These are phyloP conservation scores for Simmondsia chinensis DNA, from an alignment of 148 eudicot genomes.

Conservation along the genomic window DNA sequence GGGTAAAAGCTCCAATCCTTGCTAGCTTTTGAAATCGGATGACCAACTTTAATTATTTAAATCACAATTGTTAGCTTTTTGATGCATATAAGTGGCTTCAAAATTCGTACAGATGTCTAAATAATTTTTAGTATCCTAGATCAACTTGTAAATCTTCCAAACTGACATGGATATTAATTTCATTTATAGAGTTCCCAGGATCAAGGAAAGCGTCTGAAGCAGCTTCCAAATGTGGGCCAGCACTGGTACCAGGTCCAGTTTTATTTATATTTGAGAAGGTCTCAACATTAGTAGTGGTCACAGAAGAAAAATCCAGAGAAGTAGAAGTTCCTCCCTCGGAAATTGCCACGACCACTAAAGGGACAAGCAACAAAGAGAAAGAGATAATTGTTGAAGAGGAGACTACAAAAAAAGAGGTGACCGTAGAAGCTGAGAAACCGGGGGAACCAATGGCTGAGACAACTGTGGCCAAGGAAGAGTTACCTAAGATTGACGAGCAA, in stretches of 20 bases:
- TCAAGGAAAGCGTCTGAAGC: conserved; percentile 41
- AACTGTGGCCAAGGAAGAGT: too few species aligned
- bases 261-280: conserved; percentile 53
- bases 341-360: conserved; percentile 14
- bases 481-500: too few species aligned
- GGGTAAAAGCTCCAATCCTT: too few species aligned
- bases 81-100: too few species aligned
- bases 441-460: not conserved
- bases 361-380: conserved; percentile 8
- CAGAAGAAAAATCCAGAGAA: conserved; percentile 32
- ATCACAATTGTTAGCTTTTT: too few species aligned
- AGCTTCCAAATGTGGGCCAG: conserved; percentile 35
- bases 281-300: conserved; percentile 31
- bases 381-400: conserved; percentile 30
- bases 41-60: too few species aligned
- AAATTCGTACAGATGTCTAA: too few species aligned
- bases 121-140: too few species aligned
- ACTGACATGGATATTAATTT: too few species aligned
- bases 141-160: too few species aligned
- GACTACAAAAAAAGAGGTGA: conserved; percentile 10
- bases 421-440: conserved; percentile 12
- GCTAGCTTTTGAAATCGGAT: too few species aligned
- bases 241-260: conserved; percentile 37
- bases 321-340: conserved; percentile 20
- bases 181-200: conserved; percentile 51